Percentiles rank a stretch among this genome's conserved stretches.
These are phyloP conservation scores for Thraustotheca clavata DNA, from an alignment of 352 stramenopile species.

Conservation along the genomic window DNA sequence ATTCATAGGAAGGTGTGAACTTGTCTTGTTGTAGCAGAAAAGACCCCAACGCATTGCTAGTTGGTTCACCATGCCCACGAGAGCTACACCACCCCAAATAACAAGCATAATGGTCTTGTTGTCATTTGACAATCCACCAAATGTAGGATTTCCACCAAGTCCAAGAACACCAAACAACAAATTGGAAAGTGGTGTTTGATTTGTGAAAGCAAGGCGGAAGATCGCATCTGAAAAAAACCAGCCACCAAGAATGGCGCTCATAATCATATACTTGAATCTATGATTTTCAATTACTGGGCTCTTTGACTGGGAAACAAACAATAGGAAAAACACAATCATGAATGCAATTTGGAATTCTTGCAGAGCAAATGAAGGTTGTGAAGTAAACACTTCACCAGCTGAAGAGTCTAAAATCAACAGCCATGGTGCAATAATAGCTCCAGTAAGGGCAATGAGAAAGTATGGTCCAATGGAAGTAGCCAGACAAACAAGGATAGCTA, in stretches of 20 bases:
- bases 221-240: constrained; percentile 72
- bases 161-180: constrained; percentile 66
- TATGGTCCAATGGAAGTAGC: constrained; percentile 58
- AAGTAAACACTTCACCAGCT: constrained; percentile 39
- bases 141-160: constrained; percentile 42
- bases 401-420: constrained; percentile 63
- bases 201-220: constrained; percentile 49
- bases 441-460: constrained; percentile 55
- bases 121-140: constrained; percentile 29
- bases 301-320: constrained; percentile 74
- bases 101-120: constrained; percentile 69
- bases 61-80: constrained; percentile 69
- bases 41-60: constrained; percentile 81
- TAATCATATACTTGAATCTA: constrained; percentile 84
- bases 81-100: constrained; percentile 53
- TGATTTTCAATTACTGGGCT: constrained; percentile 78
- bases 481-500: constrained; percentile 68
- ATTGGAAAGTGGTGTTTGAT: constrained; percentile 40
- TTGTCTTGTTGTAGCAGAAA: constrained; percentile 84
- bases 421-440: constrained; percentile 59
- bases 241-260: constrained; percentile 55
- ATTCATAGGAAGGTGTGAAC: constrained; percentile 55
- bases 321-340: constrained; percentile 78
- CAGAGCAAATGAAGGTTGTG: constrained; percentile 62
- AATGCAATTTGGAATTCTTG: constrained; percentile 85